Evolutionary conservation across 108 stramenopile genomes (phyloP).

Genomic region (Parietichytrium sp.): DNA sequence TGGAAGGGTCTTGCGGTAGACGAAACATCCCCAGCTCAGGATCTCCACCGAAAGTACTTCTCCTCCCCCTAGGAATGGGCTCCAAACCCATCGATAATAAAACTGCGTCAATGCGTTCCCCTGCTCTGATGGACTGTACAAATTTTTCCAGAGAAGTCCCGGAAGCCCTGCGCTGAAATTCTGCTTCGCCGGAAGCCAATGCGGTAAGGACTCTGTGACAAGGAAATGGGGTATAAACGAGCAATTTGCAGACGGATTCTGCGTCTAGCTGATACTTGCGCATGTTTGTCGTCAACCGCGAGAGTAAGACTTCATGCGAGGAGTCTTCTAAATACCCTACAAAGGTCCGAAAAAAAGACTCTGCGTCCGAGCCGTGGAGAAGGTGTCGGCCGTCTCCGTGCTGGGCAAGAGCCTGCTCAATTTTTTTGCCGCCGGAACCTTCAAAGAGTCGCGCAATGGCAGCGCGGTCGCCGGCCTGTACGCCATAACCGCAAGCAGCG

Average conservation of each 20-base stretch:
- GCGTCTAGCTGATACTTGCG: background rate
- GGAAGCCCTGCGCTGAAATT: no score
- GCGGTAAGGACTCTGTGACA: background rate
- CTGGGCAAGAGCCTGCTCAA: background rate
- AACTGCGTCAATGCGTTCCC: no score
- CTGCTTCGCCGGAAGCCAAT: no score
- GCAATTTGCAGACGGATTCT: background rate
- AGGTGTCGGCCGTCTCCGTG: background rate
- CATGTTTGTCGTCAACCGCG: background rate
- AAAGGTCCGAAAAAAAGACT: background rate
- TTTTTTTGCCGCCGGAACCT: no score
- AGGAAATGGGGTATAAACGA: background rate
- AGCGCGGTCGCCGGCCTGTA: background rate
- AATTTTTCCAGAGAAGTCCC: no score
- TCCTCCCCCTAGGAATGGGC: no score
- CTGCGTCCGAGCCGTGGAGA: background rate
- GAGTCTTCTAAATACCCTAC: background rate
- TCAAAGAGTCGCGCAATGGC: background rate
- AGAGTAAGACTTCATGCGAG: background rate
- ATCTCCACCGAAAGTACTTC: no score
- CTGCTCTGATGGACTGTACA: no score
- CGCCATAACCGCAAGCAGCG: background rate
- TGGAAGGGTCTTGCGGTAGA: no score
- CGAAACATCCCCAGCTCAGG: no score
- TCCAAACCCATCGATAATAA: no score